These are phyloP conservation scores for Candida sojae DNA, from an alignment of 1,139 yeast genomes.

Conservation along the genomic window DNA sequence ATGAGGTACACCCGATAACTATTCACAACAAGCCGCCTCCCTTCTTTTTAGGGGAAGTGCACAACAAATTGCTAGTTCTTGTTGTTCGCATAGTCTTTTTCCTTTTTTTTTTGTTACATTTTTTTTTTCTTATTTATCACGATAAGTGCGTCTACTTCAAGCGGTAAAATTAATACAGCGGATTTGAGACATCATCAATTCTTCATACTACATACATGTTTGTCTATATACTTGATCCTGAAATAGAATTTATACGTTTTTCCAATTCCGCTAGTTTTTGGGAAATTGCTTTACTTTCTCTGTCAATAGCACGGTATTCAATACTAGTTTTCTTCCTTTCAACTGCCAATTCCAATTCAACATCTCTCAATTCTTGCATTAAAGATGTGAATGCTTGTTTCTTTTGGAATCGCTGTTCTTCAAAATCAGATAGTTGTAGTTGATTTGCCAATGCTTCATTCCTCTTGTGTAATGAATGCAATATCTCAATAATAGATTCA, in stretches of 20 bases:
- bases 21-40: too few relatives aligned
- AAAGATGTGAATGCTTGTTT: not conserved
- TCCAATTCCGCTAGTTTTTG: not conserved
- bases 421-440: conserved; percentile 1
- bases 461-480: conserved; percentile 10
- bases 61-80: too few relatives aligned
- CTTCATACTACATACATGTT: too few relatives aligned
- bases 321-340: not conserved
- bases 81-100: too few relatives aligned
- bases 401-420: not conserved
- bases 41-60: too few relatives aligned
- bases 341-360: conserved; percentile 4
- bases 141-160: too few relatives aligned
- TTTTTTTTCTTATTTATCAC: too few relatives aligned
- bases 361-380: conserved; percentile 2
- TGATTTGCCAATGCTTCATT: not conserved
- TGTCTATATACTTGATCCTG: too few relatives aligned
- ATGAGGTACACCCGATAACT: conserved; percentile 12
- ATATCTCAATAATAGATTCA: conserved; percentile 6
- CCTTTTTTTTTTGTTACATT: too few relatives aligned
- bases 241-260: not conserved
- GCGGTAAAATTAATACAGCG: too few relatives aligned
- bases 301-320: not conserved
- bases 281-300: not conserved
- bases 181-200: too few relatives aligned